phyloP scores from a whole-genome alignment of 2,329 filamentous ascomycete genomes.

The Venturia effusa region DNA sequence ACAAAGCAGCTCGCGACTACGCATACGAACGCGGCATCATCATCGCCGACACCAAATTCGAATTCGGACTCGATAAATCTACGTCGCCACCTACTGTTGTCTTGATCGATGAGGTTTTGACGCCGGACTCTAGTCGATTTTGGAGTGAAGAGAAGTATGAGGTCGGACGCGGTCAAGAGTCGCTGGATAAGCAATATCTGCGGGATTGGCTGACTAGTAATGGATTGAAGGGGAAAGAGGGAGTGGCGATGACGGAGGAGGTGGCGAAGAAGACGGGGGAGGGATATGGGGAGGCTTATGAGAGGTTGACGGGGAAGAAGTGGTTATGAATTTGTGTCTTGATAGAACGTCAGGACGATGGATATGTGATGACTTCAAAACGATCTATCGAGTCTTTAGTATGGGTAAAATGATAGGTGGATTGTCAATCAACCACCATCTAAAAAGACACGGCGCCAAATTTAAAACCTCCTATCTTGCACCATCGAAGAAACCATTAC shows the following conservation, averaged over 20 bases:
- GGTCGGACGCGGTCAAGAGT: conserved; percentile 63
- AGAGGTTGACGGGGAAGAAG: conserved; percentile 51
- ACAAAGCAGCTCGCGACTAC: conserved; percentile 47
- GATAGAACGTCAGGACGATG: neutral
- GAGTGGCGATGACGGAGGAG: conserved; percentile 61
- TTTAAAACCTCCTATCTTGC: too few species aligned
- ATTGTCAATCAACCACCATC: neutral
- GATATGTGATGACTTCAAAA: neutral
- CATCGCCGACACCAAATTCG: conserved; percentile 69
- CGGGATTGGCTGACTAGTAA: conserved; percentile 69
- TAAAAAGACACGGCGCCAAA: too few species aligned
- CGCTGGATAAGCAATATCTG: conserved; percentile 70
- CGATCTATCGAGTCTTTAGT: neutral
- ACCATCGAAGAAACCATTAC: too few species aligned
- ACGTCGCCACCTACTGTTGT: conserved; percentile 47
- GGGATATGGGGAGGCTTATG: conserved; percentile 68
- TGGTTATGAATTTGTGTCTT: conserved; percentile 19
- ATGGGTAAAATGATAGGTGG: neutral
- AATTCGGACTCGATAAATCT: conserved; percentile 59
- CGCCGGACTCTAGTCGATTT: conserved; percentile 66
- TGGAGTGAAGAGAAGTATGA: conserved; percentile 69
- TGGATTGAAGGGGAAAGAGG: conserved; percentile 65
- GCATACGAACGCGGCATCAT: conserved; percentile 58
- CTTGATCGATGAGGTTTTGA: conserved; percentile 75
- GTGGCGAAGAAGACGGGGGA: conserved; percentile 56